phyloP scores from a whole-genome alignment of 2,329 filamentous ascomycete genomes.

The Paracamarosporium sp. region DNA sequence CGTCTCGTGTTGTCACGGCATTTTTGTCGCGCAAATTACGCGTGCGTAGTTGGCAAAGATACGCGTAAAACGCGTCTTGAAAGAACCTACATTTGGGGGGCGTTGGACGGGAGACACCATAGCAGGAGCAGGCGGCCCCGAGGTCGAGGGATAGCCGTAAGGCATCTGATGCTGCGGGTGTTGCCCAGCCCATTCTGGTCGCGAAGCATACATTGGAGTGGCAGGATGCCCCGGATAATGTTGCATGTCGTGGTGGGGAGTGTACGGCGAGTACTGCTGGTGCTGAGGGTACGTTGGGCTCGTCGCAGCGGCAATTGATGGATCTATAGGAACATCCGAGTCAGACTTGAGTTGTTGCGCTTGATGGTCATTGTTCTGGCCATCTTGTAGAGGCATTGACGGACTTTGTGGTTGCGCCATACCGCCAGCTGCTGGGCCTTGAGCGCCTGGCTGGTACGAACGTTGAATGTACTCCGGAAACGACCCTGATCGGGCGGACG shows the following conservation, averaged over 20 bases:
- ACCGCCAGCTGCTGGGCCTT: slow-evolving; percentile 78
- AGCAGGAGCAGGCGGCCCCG: slow-evolving; percentile 62
- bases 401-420: slow-evolving; percentile 99
- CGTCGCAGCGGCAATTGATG: slow-evolving; percentile 89
- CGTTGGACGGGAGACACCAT: slow-evolving; percentile 67
- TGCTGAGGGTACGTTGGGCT: slow-evolving; percentile 89
- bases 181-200: slow-evolving; percentile 73
- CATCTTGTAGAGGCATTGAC: slow-evolving; percentile 89
- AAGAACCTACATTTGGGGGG: slow-evolving; percentile 65
- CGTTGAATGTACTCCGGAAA: slow-evolving; percentile 89
- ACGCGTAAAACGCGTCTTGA: not conserved
- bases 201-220: slow-evolving; percentile 68
- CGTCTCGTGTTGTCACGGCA: not conserved
- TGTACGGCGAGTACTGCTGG: slow-evolving; percentile 85
- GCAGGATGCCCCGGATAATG: slow-evolving; percentile 70
- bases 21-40: not conserved
- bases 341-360: slow-evolving; percentile 81
- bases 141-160: slow-evolving; percentile 63
- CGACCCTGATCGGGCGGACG: slow-evolving; percentile 77
- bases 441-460: slow-evolving; percentile 77
- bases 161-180: slow-evolving; percentile 59
- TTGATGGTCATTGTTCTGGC: slow-evolving; percentile 72
- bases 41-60: not conserved
- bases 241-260: slow-evolving; percentile 83
- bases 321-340: slow-evolving; percentile 98